phyloP scores from a whole-genome alignment of 352 stramenopile species.

The Globisporangium camurandrum region DNA sequence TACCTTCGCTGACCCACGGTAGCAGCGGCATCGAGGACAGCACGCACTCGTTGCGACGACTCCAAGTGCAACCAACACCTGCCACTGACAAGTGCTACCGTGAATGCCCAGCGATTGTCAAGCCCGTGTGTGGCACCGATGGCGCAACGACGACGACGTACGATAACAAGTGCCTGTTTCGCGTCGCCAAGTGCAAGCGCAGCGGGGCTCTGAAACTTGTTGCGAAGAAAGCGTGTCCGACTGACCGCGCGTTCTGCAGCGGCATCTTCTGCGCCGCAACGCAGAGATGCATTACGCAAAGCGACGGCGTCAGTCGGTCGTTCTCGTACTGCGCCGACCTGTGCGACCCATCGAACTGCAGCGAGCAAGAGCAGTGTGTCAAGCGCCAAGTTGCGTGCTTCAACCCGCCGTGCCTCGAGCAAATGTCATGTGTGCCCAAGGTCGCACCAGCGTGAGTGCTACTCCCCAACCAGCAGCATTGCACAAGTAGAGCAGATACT shows the following conservation, averaged over 20 bases:
- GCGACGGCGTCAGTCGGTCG: constrained; percentile 1
- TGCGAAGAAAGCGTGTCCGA: constrained; percentile 13
- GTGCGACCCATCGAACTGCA: constrained; percentile 7
- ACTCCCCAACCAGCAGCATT: too few species aligned
- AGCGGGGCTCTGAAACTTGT: constrained; percentile 15
- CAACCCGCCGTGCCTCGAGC: constrained; percentile 6
- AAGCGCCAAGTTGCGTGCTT: constrained; percentile 8
- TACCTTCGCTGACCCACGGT: not conserved
- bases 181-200: constrained; percentile 13
- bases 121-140: constrained; percentile 24
- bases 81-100: not conserved
- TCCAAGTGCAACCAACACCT: not conserved
- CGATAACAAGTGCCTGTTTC: constrained; percentile 25
- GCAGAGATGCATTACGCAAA: constrained; percentile 4
- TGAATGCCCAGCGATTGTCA: constrained; percentile 12
- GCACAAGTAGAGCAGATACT: too few species aligned
- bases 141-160: constrained; percentile 16
- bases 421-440: constrained; percentile 4
- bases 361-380: constrained; percentile 5
- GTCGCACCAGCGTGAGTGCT: too few species aligned
- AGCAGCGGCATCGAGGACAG: not conserved
- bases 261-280: constrained; percentile 1
- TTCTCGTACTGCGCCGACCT: constrained; percentile 9
- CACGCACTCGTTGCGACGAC: not conserved
- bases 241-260: constrained; percentile 5